A percentile compares a stretch with the other conserved stretches of the same genome.
These are phyloP conservation scores for Boletus sensibilis DNA, from an alignment of 768 basidiomycete species.

Conservation along the genomic window DNA sequence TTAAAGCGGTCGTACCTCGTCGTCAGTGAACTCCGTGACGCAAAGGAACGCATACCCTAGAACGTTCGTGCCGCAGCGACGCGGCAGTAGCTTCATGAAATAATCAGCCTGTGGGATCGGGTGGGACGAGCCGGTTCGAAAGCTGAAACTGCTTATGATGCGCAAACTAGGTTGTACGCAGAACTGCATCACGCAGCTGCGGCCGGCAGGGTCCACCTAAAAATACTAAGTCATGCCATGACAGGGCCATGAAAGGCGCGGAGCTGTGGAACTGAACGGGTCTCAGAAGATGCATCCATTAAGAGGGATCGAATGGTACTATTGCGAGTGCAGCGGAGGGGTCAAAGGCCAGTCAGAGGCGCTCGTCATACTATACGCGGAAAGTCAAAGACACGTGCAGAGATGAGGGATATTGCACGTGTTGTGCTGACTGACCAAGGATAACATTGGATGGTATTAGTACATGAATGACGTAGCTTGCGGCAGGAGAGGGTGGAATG, in stretches of 20 bases:
- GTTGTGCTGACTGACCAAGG: neutral
- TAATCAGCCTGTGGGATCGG: neutral
- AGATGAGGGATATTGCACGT: neutral
- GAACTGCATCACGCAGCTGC: neutral
- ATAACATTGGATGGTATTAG: neutral
- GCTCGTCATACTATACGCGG: neutral
- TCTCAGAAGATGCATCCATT: no score
- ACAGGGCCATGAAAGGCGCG: neutral
- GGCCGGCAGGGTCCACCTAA: neutral
- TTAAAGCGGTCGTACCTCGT: neutral
- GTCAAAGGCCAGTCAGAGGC: no score
- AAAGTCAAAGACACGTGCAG: conserved; percentile 11
- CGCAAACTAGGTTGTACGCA: neutral
- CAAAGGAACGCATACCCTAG: neutral
- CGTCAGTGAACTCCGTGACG: neutral
- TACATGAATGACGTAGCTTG: neutral
- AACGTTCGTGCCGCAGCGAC: neutral
- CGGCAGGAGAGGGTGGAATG: neutral
- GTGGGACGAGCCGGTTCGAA: neutral
- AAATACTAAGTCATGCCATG: neutral
- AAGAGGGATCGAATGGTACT: neutral
- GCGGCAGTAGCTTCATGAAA: neutral
- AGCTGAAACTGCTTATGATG: neutral
- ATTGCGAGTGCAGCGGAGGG: neutral
- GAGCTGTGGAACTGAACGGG: neutral